Base-by-base conservation (phyloP, 1,284 basidiomycete genomes). In the Ceratobasidium papillatum region DNA sequence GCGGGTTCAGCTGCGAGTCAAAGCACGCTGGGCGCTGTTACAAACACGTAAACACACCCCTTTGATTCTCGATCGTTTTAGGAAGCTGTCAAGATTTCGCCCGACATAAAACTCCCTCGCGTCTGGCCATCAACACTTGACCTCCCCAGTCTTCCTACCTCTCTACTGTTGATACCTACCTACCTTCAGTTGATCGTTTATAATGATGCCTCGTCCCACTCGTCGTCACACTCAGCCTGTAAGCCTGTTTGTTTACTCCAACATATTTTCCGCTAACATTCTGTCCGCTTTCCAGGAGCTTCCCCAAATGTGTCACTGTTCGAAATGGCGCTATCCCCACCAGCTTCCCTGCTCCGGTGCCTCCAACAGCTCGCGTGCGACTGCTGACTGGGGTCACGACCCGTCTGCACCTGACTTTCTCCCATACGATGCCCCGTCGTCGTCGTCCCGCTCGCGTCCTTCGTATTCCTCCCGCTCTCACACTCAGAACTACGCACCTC, bases 391-490 rank as follows among this genome's bases (percentile, higher is more conserved):
- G 66, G 66, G 58, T 19, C 32, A 69, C 25, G 66, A 69, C 30
- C 66, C 66, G 38, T 69, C 66, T 12, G 51, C 66, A 25, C 52
- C 66, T 34, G 66, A 69, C 52, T 69, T 69, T 34, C 66, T 69
- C 38, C 66, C 66, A 27, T 69, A 69, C 36, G 34, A 22, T 38
- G 61, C 58, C 7, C 14, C 27, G 5, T 11, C 66, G 5, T 11
- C 66, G 9, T 66, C 49, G 22, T 47, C 45, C 4, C 34, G 32
- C n/a, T 69, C 66, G 38, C 52, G 52, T 17, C 38, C 66, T 8
- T 30, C 66, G 1, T 45, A 69, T 52, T 52, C 49, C 22, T 69
- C 66, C 32, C 54, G 41, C n/a, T 58, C 66, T 8, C 51, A 47
- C 52, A 38, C 66, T 7, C 52, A 51, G 1, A 19, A 41, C 34